Percentiles rank a stretch among this genome's conserved stretches.
phyloP scores from a whole-genome alignment of 139 green algal genomes.

The Tetradesmus lagerheimii region DNA sequence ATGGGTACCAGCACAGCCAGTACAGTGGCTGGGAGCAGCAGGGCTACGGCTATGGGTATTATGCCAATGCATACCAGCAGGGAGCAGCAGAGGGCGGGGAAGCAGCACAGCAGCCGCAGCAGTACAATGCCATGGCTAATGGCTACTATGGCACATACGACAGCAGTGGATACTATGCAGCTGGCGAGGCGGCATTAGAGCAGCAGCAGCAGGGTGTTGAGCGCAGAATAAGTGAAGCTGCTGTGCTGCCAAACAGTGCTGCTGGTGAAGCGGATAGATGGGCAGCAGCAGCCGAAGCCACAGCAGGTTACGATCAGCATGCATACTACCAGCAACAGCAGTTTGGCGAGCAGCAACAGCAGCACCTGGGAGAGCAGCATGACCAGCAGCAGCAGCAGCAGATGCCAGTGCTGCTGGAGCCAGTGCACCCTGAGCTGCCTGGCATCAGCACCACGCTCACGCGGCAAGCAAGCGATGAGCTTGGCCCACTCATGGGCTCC shows the following conservation, averaged over 20 bases:
- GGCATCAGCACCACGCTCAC: constrained; percentile 17
- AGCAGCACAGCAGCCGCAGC: background rate
- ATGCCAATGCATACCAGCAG: background rate
- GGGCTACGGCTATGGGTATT: background rate
- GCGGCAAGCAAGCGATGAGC: background rate
- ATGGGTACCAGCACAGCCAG: background rate
- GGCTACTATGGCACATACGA: background rate
- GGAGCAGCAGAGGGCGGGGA: background rate
- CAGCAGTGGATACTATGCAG: background rate
- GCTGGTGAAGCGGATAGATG: background rate
- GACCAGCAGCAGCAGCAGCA: constrained; percentile 29
- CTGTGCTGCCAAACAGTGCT: background rate
- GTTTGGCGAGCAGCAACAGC: background rate
- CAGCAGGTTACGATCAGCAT: background rate
- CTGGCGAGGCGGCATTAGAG: background rate
- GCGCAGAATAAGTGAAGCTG: background rate
- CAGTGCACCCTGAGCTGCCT: constrained; percentile 35
- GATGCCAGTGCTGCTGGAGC: constrained; percentile 7
- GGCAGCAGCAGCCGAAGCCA: background rate
- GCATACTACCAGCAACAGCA: background rate
- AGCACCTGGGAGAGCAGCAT: background rate
- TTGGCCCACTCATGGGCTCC: background rate
- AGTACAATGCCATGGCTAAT: background rate
- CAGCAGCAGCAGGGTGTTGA: background rate
- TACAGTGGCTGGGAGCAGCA: background rate